phyloP scores from a whole-genome alignment of 2,329 filamentous ascomycete genomes.

The Calonectria honghensis region DNA sequence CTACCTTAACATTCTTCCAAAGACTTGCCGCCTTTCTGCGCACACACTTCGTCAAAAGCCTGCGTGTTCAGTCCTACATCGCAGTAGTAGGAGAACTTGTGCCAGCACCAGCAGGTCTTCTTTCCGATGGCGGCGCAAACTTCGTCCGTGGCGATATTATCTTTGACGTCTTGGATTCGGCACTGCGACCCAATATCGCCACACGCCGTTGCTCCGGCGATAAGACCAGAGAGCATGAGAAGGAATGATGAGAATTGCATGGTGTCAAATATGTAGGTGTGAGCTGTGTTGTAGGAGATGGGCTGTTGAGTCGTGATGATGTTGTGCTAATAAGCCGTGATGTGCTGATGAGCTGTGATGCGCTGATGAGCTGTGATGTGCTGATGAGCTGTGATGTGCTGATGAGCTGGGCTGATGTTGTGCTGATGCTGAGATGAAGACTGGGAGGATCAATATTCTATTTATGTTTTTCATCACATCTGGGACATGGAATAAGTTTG shows the following conservation, averaged over 20 bases:
- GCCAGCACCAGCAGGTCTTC: slow-evolving; percentile 6
- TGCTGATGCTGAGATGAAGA: not conserved
- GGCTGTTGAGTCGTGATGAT: not conserved
- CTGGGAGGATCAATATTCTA: not conserved
- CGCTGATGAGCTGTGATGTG: no score
- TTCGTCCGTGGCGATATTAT: not conserved
- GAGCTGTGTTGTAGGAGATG: not conserved
- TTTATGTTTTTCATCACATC: not conserved
- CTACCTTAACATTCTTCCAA: slow-evolving; percentile 2
- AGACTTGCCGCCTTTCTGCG: not conserved
- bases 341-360: no score
- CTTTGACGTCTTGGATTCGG: not conserved
- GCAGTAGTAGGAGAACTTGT: not conserved
- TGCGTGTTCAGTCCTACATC: slow-evolving; percentile 11
- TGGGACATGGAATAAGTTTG: not conserved
- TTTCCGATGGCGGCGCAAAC: slow-evolving; percentile 4
- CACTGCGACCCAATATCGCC: not conserved
- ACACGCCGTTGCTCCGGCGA: not conserved
- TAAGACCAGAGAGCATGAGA: not conserved
- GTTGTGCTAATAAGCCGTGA: no score
- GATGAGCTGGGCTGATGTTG: no score
- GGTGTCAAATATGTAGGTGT: not conserved
- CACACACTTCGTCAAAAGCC: slow-evolving; percentile 3
- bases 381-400: no score
- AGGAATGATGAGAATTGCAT: slow-evolving; percentile 12